A percentile compares a stretch with the other conserved stretches of the same genome.
phyloP scores from a whole-genome alignment of 2,329 filamentous ascomycete species.

The Colletotrichum brevisporum region DNA sequence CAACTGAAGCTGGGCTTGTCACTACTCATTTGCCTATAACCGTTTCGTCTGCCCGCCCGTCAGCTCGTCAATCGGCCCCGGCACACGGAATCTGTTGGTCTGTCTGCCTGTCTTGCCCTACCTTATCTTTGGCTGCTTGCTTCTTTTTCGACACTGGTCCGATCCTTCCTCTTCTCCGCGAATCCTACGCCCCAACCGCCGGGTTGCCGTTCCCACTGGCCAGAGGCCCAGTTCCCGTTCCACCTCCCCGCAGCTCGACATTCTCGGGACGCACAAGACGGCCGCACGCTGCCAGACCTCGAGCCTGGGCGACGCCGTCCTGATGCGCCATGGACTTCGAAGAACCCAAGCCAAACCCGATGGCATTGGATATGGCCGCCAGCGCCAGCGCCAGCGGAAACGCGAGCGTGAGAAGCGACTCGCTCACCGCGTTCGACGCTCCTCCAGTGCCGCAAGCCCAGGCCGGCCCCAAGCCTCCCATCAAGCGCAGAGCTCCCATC shows the following conservation, averaged over 20 bases:
- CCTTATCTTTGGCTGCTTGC: conserved; percentile 2
- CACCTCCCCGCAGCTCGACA: conserved; percentile 24
- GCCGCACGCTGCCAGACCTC: conserved; percentile 7
- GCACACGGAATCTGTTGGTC: conserved; percentile 11
- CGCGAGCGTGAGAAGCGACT: conserved; percentile 30
- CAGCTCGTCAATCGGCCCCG: conserved; percentile 16
- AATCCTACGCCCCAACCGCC: conserved; percentile 26
- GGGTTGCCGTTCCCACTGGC: conserved; percentile 19
- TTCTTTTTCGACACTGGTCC: conserved; percentile 9
- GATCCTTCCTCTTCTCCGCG: conserved; percentile 11
- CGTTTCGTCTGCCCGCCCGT: conserved; percentile 18
- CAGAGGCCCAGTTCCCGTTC: conserved; percentile 2
- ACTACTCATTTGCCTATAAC: conserved; percentile 13
- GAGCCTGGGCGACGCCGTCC: conserved; percentile 1
- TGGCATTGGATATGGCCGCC: conserved; percentile 27
- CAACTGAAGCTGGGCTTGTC: background rate
- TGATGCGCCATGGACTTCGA: conserved; percentile 38
- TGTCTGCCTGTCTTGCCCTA: conserved; percentile 1
- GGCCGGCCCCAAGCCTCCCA: conserved; percentile 42
- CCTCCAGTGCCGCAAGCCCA: conserved; percentile 13
- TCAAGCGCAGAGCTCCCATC: conserved; percentile 66
- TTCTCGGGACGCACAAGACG: conserved; percentile 3
- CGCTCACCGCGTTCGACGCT: conserved; percentile 14
- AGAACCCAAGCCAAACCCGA: conserved; percentile 36
- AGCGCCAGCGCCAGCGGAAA: background rate